Evolutionary conservation across 495 filamentous ascomycete species (phyloP).

Genomic region (Penicillium egyptiacum): DNA sequence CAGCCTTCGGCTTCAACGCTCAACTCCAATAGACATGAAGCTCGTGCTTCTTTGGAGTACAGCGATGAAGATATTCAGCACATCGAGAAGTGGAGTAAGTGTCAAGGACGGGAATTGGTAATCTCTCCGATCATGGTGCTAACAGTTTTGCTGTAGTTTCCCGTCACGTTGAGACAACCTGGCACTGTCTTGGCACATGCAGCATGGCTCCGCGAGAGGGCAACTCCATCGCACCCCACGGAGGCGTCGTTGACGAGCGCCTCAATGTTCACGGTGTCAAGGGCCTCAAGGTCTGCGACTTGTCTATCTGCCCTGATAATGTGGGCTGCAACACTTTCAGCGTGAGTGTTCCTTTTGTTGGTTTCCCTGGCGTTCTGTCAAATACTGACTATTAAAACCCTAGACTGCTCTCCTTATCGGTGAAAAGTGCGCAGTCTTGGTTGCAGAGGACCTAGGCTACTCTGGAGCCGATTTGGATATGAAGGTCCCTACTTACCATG

Average conservation of each 20-base stretch:
- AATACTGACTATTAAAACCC: neutral
- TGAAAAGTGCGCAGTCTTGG: conserved; percentile 73
- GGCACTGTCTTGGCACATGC: conserved; percentile 71
- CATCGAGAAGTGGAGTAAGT: conserved; percentile 74
- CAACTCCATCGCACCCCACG: conserved; percentile 75
- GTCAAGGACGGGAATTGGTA: neutral
- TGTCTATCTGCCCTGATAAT: conserved; percentile 80
- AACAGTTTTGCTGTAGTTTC: conserved; percentile 23
- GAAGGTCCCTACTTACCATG: conserved; percentile 65
- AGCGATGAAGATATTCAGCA: conserved; percentile 63
- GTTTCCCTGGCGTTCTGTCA: neutral
- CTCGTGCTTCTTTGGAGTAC: conserved; percentile 66
- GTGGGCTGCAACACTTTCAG: conserved; percentile 76
- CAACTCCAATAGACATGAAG: conserved; percentile 52
- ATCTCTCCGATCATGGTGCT: neutral
- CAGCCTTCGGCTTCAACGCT: conserved; percentile 45
- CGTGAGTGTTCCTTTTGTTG: conserved; percentile 25
- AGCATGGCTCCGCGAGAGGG: conserved; percentile 79
- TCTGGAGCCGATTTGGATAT: conserved; percentile 72
- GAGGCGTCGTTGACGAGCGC: conserved; percentile 73
- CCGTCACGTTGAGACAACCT: conserved; percentile 75
- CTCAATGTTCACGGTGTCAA: conserved; percentile 80
- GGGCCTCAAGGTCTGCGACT: conserved; percentile 78
- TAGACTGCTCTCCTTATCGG: conserved; percentile 77
- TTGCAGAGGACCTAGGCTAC: conserved; percentile 77